phyloP scores from a whole-genome alignment of 345 rosid genomes.

The Syzygium grande region DNA sequence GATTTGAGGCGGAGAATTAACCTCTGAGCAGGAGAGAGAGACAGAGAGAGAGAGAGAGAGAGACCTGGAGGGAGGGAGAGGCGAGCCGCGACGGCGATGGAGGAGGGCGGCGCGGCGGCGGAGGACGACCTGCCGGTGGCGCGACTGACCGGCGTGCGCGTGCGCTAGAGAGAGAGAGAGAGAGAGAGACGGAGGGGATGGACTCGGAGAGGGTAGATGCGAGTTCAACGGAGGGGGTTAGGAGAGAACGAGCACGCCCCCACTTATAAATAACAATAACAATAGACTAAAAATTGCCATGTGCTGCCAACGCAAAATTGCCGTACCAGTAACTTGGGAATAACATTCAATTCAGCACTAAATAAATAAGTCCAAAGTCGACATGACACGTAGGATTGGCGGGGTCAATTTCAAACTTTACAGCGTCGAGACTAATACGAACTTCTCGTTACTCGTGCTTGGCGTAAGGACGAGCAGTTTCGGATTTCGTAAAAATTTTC shows the following conservation, averaged over 20 bases:
- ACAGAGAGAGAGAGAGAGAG: neutral
- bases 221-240: neutral
- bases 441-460: too few relatives aligned
- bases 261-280: neutral
- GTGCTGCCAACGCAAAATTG: neutral
- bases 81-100: neutral
- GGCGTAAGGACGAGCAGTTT: too few relatives aligned
- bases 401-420: too few relatives aligned
- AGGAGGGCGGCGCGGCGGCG: neutral
- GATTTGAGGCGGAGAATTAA: neutral
- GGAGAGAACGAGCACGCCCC: neutral
- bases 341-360: too few relatives aligned
- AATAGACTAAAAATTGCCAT: neutral
- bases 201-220: neutral
- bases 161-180: neutral
- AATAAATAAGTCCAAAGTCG: too few relatives aligned
- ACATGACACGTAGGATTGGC: too few relatives aligned
- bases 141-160: neutral
- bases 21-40: neutral
- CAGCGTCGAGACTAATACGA: too few relatives aligned
- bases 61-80: neutral
- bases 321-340: too few relatives aligned
- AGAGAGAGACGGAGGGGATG: neutral
- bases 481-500: too few relatives aligned
- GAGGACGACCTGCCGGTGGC: neutral